These are phyloP conservation scores for Metschnikowia hibisci DNA, from an alignment of 805 yeast species.

Conservation along the genomic window DNA sequence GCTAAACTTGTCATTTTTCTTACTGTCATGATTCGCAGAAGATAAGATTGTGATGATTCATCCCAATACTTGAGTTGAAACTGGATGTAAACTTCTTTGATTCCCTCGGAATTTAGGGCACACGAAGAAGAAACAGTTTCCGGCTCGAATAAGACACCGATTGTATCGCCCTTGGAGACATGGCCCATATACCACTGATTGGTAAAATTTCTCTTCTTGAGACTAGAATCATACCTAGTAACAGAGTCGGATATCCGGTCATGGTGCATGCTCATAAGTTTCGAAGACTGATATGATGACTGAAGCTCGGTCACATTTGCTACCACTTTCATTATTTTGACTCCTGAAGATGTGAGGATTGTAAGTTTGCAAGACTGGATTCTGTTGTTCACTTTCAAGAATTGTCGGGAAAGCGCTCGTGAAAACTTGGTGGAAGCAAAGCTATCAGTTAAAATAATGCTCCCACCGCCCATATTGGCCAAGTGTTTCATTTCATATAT, in stretches of 20 bases:
- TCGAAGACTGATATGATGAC: constrained; percentile 27
- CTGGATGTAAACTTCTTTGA: constrained; percentile 29
- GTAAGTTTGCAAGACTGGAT: constrained; percentile 19
- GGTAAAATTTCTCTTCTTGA: constrained; percentile 32
- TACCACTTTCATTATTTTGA: constrained; percentile 31
- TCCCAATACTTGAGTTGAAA: constrained; percentile 31
- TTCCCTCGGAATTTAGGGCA: constrained; percentile 13
- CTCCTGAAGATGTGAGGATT: constrained; percentile 28
- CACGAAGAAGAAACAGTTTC: constrained; percentile 25
- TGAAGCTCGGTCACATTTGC: constrained; percentile 34
- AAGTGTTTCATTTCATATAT: constrained; percentile 39
- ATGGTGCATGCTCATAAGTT: constrained; percentile 20
- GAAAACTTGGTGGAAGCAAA: constrained; percentile 25
- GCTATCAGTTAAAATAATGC: constrained; percentile 26
- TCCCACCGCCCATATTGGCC: constrained; percentile 32
- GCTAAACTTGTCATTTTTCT: constrained; percentile 26
- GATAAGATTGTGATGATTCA: constrained; percentile 16
- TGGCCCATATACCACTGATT: constrained; percentile 34
- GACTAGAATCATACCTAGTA: constrained; percentile 29
- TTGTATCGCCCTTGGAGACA: constrained; percentile 20
- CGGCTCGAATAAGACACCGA: constrained; percentile 32
- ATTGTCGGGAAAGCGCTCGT: constrained; percentile 12
- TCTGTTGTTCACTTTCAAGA: constrained; percentile 1
- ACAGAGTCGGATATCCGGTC: constrained; percentile 33
- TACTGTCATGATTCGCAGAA: constrained; percentile 30